Base-by-base conservation (phyloP, 129 eudicot species). In the Glebionis coronaria region DNA sequence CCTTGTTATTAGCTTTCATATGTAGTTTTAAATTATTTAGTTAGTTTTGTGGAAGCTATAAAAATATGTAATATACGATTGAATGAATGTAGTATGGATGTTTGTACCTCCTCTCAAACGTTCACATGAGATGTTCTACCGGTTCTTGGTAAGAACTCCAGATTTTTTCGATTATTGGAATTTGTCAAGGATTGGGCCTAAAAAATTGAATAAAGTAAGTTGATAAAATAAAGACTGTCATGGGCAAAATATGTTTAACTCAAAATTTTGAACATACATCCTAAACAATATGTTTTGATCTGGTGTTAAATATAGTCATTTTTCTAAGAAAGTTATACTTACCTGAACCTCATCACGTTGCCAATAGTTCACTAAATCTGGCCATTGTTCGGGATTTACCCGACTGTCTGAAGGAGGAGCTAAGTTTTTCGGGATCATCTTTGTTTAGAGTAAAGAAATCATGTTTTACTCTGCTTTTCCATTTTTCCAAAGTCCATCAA, bases 71-170 rank as follows among this genome's bases (percentile, higher is more conserved):
- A 23, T 23, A 23, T 23, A 23, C 25, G 2, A 23, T 23, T 23
- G 25, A 23, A 23, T 23, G 25, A 23, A 23, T 0, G 25, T 23
- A 23, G 25, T 23, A 23, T 23, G 25, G 1, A 23, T 23, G 25
- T 23, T 13, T 59, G 2, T 59, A 59, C 46, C 46, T 59, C 45
- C 21, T 58, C 46, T 6, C 46, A 11, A 11, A 59, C 31, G 44
- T 59, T 59, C 2, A 13, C 64, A 59, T 59, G 64, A 3, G 44
- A 59, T 28, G 64, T 28, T 15, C 42, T 28, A 27, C 64, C 46
- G 1, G 64, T 59, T 5, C 64, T 59, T 4, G 64, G 64, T 59
- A 15, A 31, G 10, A 27, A 59, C 44, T 59, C 64, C 14, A 59
- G 44, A 4, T 59, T 11, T 10, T 29, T 59, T 3, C 64, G 46